These are phyloP conservation scores for Gossypium trilobum DNA, from an alignment of 441 rosid genomes.

Conservation along the genomic window DNA sequence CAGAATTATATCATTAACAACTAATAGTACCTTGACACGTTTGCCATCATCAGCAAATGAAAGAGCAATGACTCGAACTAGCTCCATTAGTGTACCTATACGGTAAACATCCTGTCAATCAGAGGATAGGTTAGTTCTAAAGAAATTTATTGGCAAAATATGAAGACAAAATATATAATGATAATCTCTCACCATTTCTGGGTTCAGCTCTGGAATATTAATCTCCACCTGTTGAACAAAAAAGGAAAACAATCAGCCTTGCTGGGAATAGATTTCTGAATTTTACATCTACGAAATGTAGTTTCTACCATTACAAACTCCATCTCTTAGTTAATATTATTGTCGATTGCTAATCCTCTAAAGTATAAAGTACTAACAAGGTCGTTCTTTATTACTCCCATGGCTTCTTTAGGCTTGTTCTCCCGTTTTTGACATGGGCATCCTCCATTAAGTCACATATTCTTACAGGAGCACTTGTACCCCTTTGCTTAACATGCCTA, in stretches of 20 bases:
- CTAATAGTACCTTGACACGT: slow-evolving; percentile 59
- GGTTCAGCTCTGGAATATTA: slow-evolving; percentile 84
- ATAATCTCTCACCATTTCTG: slow-evolving; percentile 63
- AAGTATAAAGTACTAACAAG: neutral
- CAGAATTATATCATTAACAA: neutral
- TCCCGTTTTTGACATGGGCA: neutral
- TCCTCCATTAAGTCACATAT: neutral
- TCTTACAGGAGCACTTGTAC: neutral
- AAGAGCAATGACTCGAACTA: slow-evolving; percentile 71
- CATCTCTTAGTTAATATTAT: neutral
- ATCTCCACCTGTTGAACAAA: slow-evolving; percentile 63
- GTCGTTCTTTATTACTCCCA: neutral
- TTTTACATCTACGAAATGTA: neutral
- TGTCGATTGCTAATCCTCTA: neutral
- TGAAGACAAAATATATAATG: neutral
- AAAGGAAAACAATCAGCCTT: slow-evolving; percentile 3
- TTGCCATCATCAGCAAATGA: slow-evolving; percentile 93
- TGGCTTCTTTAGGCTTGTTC: neutral
- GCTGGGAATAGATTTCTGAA: slow-evolving; percentile 4
- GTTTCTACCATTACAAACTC: neutral
- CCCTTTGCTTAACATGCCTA: neutral
- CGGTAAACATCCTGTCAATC: slow-evolving; percentile 83
- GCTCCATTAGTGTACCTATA: slow-evolving; percentile 93
- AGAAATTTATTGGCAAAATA: neutral
- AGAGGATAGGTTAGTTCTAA: slow-evolving; percentile 23